phyloP scores from a whole-genome alignment of 2,329 filamentous ascomycete species.

The Trichophyton simii region DNA sequence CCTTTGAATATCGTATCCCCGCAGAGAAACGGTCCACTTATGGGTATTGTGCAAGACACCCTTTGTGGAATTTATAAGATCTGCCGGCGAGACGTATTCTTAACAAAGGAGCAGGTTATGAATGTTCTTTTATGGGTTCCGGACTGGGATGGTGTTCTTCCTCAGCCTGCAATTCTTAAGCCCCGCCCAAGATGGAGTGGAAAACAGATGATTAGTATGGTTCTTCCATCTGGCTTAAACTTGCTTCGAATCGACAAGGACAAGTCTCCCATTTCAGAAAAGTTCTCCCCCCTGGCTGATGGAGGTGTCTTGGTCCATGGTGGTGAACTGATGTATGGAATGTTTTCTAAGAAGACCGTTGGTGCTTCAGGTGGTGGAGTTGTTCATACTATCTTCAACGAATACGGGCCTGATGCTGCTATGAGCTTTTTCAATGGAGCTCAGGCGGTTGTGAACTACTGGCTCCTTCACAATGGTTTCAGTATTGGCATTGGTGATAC shows the following conservation, averaged over 20 bases:
- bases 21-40: slow-evolving; percentile 88
- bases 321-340: slow-evolving; percentile 79
- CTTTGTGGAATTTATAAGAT: slow-evolving; percentile 96
- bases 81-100: slow-evolving; percentile 79
- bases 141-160: slow-evolving; percentile 91
- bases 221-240: slow-evolving; percentile 78
- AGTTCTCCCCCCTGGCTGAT: slow-evolving; percentile 55
- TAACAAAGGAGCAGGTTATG: slow-evolving; percentile 86
- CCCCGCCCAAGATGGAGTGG: slow-evolving; percentile 90
- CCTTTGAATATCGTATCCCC: slow-evolving; percentile 96
- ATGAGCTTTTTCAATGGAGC: slow-evolving; percentile 94
- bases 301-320: slow-evolving; percentile 71
- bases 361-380: slow-evolving; percentile 84
- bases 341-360: slow-evolving; percentile 86
- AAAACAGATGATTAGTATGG: slow-evolving; percentile 92
- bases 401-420: slow-evolving; percentile 70
- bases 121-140: slow-evolving; percentile 96
- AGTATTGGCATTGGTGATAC: slow-evolving; percentile 98
- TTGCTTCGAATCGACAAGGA: slow-evolving; percentile 54
- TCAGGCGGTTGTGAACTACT: slow-evolving; percentile 91
- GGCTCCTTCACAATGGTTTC: slow-evolving; percentile 91
- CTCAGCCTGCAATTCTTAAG: slow-evolving; percentile 85
- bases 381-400: slow-evolving; percentile 92
- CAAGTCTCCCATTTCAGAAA: slow-evolving; percentile 39
- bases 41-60: slow-evolving; percentile 99